phyloP scores from a whole-genome alignment of 257 asterid species.

The Nicotiana undulata region DNA sequence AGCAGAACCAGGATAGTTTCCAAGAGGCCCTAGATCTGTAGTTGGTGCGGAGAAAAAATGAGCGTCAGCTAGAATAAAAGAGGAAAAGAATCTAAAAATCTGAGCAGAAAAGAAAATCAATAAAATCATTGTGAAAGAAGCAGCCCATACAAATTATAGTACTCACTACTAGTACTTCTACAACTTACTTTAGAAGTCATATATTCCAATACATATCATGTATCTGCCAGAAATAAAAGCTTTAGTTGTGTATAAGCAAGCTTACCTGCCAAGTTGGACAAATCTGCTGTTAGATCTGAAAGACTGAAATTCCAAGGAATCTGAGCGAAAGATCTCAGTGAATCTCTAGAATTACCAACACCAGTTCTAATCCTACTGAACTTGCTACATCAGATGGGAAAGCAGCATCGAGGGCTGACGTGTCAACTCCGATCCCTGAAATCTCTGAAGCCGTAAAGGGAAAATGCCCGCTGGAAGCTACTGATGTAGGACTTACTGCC shows the following conservation, averaged over 20 bases:
- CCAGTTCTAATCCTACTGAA: conserved; percentile 78
- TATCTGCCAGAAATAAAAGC: not conserved
- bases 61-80: not conserved
- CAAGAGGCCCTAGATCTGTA: conserved; percentile 96
- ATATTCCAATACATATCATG: too few relatives aligned
- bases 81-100: too few relatives aligned
- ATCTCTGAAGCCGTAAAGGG: conserved; percentile 82
- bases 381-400: conserved; percentile 79
- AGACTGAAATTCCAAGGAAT: conserved; percentile 93
- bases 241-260: not conserved
- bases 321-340: conserved; percentile 75
- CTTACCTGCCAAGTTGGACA: conserved; percentile 80
- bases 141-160: not conserved
- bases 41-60: not conserved
- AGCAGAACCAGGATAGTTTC: conserved; percentile 92
- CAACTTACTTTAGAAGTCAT: not conserved
- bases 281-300: conserved; percentile 88
- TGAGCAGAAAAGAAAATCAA: not conserved
- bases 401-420: conserved; percentile 74
- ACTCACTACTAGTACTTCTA: not conserved
- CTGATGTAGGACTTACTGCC: conserved; percentile 90
- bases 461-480: conserved; percentile 88
- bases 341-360: conserved; percentile 71
- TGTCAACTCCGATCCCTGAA: conserved; percentile 78
- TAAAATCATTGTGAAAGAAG: not conserved